Evolutionary conservation across 106 monocot species (phyloP).

Genomic region (Phalaenopsis equestris): DNA sequence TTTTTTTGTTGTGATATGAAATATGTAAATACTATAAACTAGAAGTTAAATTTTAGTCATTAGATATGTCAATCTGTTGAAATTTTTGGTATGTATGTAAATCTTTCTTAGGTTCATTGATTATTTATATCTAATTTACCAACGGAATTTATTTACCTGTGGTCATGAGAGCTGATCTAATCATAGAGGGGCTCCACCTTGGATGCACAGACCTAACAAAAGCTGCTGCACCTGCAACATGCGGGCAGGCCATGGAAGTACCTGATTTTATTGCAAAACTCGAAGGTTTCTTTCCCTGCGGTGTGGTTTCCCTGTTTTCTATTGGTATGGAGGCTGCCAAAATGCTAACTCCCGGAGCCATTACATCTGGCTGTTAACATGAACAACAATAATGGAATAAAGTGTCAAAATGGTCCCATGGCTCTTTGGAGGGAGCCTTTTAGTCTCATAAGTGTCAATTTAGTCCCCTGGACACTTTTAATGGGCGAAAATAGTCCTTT

Average conservation of each 20-base stretch:
- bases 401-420: no score
- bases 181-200: slow-evolving; percentile 88
- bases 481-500: no score
- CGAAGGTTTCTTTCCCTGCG: slow-evolving; percentile 72
- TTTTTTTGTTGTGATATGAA: no score
- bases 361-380: slow-evolving; percentile 67
- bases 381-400: background rate
- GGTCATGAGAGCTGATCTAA: slow-evolving; percentile 93
- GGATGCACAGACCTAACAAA: slow-evolving; percentile 64
- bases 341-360: slow-evolving; percentile 89
- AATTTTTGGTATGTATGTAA: no score
- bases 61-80: no score
- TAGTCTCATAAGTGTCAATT: no score
- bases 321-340: slow-evolving; percentile 63
- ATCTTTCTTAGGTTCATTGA: background rate
- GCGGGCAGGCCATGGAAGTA: slow-evolving; percentile 97
- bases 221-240: slow-evolving; percentile 90
- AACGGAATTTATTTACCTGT: slow-evolving; percentile 32
- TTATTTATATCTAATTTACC: background rate
- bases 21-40: no score
- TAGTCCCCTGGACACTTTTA: no score
- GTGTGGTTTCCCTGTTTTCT: slow-evolving; percentile 24
- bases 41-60: no score
- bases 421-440: no score
- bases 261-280: slow-evolving; percentile 83